Conservation (phyloP, 495 filamentous ascomycete species). For the Sphaerosporella brunnea region DNA sequence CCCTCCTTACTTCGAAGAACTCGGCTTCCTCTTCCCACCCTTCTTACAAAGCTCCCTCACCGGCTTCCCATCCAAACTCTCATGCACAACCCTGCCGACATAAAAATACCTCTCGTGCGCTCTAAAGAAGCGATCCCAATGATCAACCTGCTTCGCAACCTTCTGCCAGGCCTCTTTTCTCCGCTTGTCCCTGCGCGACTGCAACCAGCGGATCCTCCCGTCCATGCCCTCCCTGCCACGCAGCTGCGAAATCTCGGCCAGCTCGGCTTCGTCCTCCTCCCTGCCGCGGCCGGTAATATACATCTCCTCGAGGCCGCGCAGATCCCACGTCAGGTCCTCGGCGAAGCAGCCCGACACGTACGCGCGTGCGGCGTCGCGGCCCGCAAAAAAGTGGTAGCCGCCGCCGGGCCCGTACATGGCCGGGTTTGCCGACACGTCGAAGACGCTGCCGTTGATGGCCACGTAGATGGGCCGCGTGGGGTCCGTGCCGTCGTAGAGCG, state of each 20-base stretch:
- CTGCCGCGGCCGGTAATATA: conserved; percentile 61
- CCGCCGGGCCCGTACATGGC: conserved; percentile 78
- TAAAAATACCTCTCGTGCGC: conserved; percentile 56
- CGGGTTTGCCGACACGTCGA: conserved; percentile 66
- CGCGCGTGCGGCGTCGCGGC: conserved; percentile 67
- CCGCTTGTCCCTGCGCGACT: conserved; percentile 38
- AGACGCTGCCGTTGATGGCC: conserved; percentile 83
- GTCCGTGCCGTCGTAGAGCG: conserved; percentile 62
- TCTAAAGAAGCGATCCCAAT: conserved; percentile 62
- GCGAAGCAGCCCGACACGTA: conserved; percentile 97
- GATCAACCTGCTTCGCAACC: conserved; percentile 39
- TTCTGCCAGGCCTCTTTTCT: conserved; percentile 35
- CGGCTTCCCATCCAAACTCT: conserved; percentile 22
- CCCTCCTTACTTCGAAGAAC: too few species aligned
- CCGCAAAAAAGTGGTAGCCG: conserved; percentile 72
- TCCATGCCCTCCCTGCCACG: conserved; percentile 33
- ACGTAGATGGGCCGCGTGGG: conserved; percentile 65
- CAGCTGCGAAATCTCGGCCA: conserved; percentile 36
- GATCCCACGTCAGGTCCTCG: conserved; percentile 61
- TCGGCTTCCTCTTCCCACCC: background rate
- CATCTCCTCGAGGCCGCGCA: conserved; percentile 77
- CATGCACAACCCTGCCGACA: conserved; percentile 44
- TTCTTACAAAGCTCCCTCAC: conserved; percentile 34
- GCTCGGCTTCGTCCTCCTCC: conserved; percentile 34
- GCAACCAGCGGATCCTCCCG: conserved; percentile 41